Conservation (phyloP, 257 asterid genomes). For the Rubia yunnanensis region DNA sequence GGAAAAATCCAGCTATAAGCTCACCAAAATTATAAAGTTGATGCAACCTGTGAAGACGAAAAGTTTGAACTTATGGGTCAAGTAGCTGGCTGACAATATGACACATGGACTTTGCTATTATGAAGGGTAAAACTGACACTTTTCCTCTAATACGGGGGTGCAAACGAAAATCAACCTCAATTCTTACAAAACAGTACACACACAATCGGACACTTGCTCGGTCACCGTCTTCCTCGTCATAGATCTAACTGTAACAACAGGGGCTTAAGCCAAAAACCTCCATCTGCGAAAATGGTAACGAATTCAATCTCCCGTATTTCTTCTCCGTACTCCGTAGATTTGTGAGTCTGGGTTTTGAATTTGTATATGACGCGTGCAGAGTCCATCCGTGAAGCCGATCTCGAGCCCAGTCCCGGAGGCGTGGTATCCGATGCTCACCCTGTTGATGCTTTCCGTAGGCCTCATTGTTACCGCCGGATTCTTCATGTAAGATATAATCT, state of each 20-base stretch:
- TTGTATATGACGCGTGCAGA: conserved; percentile 23
- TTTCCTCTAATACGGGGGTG: not conserved
- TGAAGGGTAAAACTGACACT: not conserved
- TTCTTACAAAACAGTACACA: not conserved
- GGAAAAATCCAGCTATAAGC: too few species aligned
- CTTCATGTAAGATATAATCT: conserved; percentile 52
- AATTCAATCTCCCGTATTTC: not conserved
- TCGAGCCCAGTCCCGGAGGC: conserved; percentile 84
- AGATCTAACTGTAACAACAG: conserved; percentile 3
- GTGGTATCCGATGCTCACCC: conserved; percentile 83
- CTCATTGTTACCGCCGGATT: conserved; percentile 78
- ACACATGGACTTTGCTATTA: not conserved
- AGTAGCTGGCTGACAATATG: too few species aligned
- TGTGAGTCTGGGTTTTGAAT: not conserved
- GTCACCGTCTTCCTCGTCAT: not conserved
- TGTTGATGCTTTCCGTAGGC: conserved; percentile 72
- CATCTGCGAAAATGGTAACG: not conserved
- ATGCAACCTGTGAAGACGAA: too few species aligned
- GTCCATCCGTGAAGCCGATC: conserved; percentile 68
- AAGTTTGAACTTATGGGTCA: too few species aligned
- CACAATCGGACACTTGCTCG: not conserved
- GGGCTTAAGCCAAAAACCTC: not conserved
- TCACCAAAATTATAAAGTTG: too few species aligned
- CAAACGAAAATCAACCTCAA: not conserved
- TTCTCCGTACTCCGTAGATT: too few species aligned